phyloP scores from a whole-genome alignment of 805 yeast genomes.

The Pichia exigua region DNA sequence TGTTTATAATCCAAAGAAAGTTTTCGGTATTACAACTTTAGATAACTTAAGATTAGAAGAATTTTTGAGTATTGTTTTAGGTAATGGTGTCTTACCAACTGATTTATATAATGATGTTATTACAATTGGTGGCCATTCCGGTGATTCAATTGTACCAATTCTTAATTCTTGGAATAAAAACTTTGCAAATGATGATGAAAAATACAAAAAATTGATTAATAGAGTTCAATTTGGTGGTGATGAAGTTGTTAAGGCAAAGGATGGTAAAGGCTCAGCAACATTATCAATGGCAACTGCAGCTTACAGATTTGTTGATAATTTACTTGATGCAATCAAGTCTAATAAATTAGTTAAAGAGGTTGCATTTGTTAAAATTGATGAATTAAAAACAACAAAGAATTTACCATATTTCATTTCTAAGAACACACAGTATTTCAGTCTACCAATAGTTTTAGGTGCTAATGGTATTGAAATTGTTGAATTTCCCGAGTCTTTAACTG shows the following conservation, averaged over 20 bases:
- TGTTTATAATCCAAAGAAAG: constrained; percentile 43
- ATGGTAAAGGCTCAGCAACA: constrained; percentile 93
- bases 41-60: constrained; percentile 51
- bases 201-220: constrained; percentile 53
- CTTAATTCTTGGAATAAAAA: constrained; percentile 32
- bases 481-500: constrained; percentile 13
- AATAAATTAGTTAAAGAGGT: constrained; percentile 32
- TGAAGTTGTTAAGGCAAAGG: constrained; percentile 91
- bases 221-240: constrained; percentile 88
- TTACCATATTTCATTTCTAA: constrained; percentile 10
- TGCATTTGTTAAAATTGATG: constrained; percentile 47
- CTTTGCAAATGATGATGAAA: constrained; percentile 23
- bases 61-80: constrained; percentile 29
- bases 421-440: constrained; percentile 38
- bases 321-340: constrained; percentile 16
- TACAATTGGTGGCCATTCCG: constrained; percentile 52
- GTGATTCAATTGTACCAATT: constrained; percentile 48
- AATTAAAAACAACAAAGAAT: constrained; percentile 33
- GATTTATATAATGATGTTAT: constrained; percentile 34
- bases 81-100: constrained; percentile 21
- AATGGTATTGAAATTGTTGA: constrained; percentile 26
- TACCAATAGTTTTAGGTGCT: constrained; percentile 35
- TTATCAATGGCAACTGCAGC: constrained; percentile 95
- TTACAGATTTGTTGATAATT: constrained; percentile 60
- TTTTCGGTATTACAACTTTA: constrained; percentile 54